A percentile compares a stretch with the other conserved stretches of the same genome.
Evolutionary conservation across 1,284 basidiomycete species (phyloP).

Genomic region (Phlebopus sp.): DNA sequence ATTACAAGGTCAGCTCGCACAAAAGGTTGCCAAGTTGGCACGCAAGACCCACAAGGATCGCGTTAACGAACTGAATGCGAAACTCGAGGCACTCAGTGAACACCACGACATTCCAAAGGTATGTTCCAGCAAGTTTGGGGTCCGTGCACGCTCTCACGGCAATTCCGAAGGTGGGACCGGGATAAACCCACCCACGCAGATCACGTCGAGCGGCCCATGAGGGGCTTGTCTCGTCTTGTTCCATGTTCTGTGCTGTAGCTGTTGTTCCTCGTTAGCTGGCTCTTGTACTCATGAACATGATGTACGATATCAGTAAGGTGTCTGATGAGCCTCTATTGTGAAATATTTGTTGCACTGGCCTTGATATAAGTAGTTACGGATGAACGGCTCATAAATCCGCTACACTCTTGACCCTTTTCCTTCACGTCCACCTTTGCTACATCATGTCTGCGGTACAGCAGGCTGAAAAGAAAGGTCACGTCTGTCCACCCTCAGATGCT

Average conservation of each 20-base stretch:
- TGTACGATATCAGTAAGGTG: conserved; percentile 24
- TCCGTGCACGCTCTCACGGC: conserved; percentile 27
- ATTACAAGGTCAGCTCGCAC: conserved; percentile 57
- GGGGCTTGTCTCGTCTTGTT: conserved; percentile 8
- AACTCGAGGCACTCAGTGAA: conserved; percentile 86
- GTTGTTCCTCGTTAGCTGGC: conserved; percentile 12
- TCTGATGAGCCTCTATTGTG: conserved; percentile 28
- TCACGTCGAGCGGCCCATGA: conserved; percentile 20
- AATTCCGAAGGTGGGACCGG: conserved; percentile 64
- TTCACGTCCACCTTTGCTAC: conserved; percentile 29
- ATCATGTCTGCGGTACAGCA: conserved; percentile 40
- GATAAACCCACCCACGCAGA: conserved; percentile 50
- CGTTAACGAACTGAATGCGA: conserved; percentile 87
- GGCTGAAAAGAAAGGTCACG: conserved; percentile 57
- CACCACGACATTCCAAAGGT: conserved; percentile 95
- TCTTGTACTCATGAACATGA: conserved; percentile 23
- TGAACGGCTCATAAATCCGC: conserved; percentile 31
- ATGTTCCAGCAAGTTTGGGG: conserved; percentile 23
- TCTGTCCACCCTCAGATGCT: conserved; percentile 72
- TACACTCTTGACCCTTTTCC: conserved; percentile 35
- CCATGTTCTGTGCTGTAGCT: conserved; percentile 16
- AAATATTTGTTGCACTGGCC: conserved; percentile 33
- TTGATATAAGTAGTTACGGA: conserved; percentile 39
- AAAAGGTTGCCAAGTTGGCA: conserved; percentile 79
- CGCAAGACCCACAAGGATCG: conserved; percentile 93